Base-by-base conservation (phyloP, 331 rosid species). In the Spiraea crenata region DNA sequence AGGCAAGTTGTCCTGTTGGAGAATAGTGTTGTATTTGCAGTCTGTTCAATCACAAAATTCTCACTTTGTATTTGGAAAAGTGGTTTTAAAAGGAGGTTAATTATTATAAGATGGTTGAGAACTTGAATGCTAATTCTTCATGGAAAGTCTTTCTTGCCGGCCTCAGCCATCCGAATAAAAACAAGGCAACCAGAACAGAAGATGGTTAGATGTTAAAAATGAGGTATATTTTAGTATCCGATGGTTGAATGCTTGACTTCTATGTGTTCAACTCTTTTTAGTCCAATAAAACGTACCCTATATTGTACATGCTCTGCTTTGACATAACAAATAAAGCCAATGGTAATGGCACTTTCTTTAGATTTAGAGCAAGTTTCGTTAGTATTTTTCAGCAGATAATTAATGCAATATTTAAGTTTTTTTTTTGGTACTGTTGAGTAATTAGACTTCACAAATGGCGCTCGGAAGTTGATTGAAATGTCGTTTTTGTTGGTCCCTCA, bases 1-100 rank as follows among this genome's bases (percentile, higher is more conserved):
- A 70, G 57, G 65, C 74, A 35, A 56, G 74, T 40, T 0, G 31
- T 39, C 41, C 34, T 54, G 35, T 19, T 54, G 58, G 56, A 14
- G 8, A 54, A 3, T 6, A 17, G 34, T 6, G 17, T 54, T 54
- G 12, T 54, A 54, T 19, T 54, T 19, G 17, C 55, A 50, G 71
- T 48, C 46, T 9, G 46, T 35, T 47, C 16, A n/a, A 12, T 19
- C 25, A 40, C 5, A 6, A 17, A 4, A 2, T 42, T 57, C 25
- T 39, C 6, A 61, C 56, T 3, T 5, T 31, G 39, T 9, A 38
- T 20, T 57, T 42, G 54, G 11, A 55, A 55, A 1, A 19, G 14
- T 34, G 63, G 20, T 10, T 40, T 69, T 16, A 64, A 63, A 64
- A 41, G 5, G 20, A 10, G 11, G 9, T 3, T 10, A 35, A 16